phyloP scores from a whole-genome alignment of 2,329 filamentous ascomycete genomes.

The Penicillium sp. region DNA sequence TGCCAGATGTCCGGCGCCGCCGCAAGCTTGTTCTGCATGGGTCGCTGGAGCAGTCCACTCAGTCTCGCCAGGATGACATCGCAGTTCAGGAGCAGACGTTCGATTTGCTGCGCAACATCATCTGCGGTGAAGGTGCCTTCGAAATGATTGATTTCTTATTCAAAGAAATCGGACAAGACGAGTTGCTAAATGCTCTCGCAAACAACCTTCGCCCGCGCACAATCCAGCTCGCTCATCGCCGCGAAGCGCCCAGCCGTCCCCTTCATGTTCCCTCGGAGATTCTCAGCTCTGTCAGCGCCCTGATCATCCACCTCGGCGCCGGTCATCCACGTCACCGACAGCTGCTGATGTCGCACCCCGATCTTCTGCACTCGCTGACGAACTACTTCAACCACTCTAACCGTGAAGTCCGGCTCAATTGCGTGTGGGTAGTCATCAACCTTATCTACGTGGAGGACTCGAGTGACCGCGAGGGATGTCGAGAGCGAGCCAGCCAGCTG shows the following conservation, averaged over 20 bases:
- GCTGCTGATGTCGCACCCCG: slow-evolving; percentile 73
- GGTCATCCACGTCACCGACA: slow-evolving; percentile 77
- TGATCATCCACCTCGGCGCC: slow-evolving; percentile 86
- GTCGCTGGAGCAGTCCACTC: slow-evolving; percentile 69
- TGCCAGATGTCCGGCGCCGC: slow-evolving; percentile 45
- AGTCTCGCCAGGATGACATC: slow-evolving; percentile 75
- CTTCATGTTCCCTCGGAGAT: slow-evolving; percentile 61
- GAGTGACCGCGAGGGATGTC: slow-evolving; percentile 66
- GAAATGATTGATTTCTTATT: slow-evolving; percentile 87
- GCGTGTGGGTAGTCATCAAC: slow-evolving; percentile 85
- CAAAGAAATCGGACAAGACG: slow-evolving; percentile 71
- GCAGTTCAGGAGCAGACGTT: slow-evolving; percentile 89
- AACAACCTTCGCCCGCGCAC: slow-evolving; percentile 69
- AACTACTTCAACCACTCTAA: slow-evolving; percentile 74
- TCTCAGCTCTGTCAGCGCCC: slow-evolving; percentile 74
- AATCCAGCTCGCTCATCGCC: slow-evolving; percentile 38
- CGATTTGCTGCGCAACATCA: slow-evolving; percentile 86
- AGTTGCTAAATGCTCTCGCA: slow-evolving; percentile 78
- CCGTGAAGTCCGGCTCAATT: slow-evolving; percentile 72
- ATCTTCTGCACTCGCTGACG: slow-evolving; percentile 72
- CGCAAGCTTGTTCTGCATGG: slow-evolving; percentile 57
- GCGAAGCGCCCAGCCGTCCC: slow-evolving; percentile 36
- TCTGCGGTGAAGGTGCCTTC: slow-evolving; percentile 64
- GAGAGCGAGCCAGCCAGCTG: slow-evolving; percentile 69
- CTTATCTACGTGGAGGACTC: slow-evolving; percentile 80